Evolutionary conservation across 176 grass and related monocot genomes (phyloP).

Genomic region (Oryza glaberrima): DNA sequence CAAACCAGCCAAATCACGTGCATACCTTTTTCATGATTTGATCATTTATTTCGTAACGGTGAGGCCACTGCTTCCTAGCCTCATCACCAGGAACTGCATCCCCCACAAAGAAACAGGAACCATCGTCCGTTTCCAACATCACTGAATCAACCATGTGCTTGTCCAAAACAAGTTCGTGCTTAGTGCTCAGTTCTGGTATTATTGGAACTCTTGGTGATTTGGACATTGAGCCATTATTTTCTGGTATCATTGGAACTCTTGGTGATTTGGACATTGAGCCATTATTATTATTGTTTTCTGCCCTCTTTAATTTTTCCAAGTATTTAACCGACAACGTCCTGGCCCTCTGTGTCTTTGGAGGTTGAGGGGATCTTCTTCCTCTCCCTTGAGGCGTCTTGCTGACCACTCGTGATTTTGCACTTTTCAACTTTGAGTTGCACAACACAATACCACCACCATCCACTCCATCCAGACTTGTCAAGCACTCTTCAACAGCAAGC

Average conservation of each 20-base stretch:
- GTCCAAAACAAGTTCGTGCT: constrained; percentile 28
- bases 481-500: constrained; percentile 31
- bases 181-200: constrained; percentile 27
- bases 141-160: constrained; percentile 10
- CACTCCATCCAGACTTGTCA: background rate
- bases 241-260: background rate
- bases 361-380: constrained; percentile 26
- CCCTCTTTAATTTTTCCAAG: constrained; percentile 26
- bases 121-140: constrained; percentile 31
- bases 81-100: constrained; percentile 59
- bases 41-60: constrained; percentile 61
- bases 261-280: constrained; percentile 6
- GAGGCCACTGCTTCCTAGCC: constrained; percentile 74
- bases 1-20: constrained; percentile 1
- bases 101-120: constrained; percentile 65
- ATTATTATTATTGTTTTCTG: constrained; percentile 14
- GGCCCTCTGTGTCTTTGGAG: constrained; percentile 37
- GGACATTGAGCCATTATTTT: constrained; percentile 7
- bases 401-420: background rate
- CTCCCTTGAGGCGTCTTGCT: constrained; percentile 21
- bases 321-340: constrained; percentile 31
- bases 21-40: constrained; percentile 47
- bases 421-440: constrained; percentile 1
- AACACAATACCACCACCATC: constrained; percentile 20
- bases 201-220: constrained; percentile 7